Evolutionary conservation across 306 rosid genomes (phyloP).

Genomic region (Dicorynia guianensis): DNA sequence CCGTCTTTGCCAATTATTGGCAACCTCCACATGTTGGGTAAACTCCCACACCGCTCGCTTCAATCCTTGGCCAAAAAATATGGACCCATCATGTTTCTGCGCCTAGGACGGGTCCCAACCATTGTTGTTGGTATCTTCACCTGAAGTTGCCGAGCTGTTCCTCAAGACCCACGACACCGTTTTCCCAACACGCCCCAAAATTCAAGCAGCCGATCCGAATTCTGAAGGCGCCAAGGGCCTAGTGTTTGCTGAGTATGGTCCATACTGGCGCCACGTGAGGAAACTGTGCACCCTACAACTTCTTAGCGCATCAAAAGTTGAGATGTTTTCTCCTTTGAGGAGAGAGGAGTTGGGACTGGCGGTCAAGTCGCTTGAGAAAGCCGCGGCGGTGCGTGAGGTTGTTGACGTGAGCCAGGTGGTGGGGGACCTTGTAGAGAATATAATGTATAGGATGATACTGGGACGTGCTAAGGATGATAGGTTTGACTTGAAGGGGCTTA

Average conservation of each 20-base stretch:
- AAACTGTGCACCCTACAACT: constrained; percentile 42
- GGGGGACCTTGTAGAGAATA: neutral
- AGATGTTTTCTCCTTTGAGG: constrained; percentile 34
- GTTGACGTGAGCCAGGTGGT: constrained; percentile 6
- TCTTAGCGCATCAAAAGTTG: constrained; percentile 35
- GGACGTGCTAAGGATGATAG: constrained; percentile 5
- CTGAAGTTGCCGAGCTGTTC: constrained; percentile 50
- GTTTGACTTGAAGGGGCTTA: constrained; percentile 25
- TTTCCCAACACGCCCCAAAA: constrained; percentile 32
- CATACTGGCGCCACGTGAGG: constrained; percentile 48
- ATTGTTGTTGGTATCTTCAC: constrained; percentile 46
- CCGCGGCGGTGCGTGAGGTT: constrained; percentile 12
- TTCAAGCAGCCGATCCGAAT: neutral
- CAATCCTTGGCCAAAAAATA: constrained; percentile 38
- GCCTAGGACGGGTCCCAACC: constrained; percentile 30
- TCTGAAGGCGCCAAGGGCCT: constrained; percentile 10
- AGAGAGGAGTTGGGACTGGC: neutral
- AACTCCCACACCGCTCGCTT: constrained; percentile 32
- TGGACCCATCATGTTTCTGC: constrained; percentile 47
- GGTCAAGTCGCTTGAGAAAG: constrained; percentile 5
- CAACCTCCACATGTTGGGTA: constrained; percentile 48
- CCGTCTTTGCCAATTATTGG: constrained; percentile 43
- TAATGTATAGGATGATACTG: neutral
- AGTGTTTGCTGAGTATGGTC: constrained; percentile 22
- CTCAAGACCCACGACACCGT: constrained; percentile 53